Percentiles rank a stretch among this genome's conserved stretches.
Evolutionary conservation across 371 early-diverging fungal species (phyloP).

Genomic region (Rhizomucor pusillus): DNA sequence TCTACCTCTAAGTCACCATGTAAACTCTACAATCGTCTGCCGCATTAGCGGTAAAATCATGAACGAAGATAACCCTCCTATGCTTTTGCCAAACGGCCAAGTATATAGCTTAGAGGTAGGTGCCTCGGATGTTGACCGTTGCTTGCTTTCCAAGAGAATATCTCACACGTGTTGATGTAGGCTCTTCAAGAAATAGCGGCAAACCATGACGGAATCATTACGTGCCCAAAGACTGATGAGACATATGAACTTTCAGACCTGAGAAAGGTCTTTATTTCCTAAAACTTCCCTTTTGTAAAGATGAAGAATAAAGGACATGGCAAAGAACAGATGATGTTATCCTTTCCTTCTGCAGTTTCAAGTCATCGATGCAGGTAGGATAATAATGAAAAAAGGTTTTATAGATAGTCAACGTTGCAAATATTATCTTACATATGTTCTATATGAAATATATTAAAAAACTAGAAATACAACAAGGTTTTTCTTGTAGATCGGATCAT

Average conservation of each 20-base stretch:
- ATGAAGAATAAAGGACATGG: no score
- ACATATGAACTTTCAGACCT: slow-evolving; percentile 61
- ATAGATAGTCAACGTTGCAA: no score
- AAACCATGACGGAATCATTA: slow-evolving; percentile 73
- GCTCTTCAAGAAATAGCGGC: slow-evolving; percentile 81
- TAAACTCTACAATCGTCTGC: slow-evolving; percentile 91
- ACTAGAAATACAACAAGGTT: no score
- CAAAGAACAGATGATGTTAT: no score
- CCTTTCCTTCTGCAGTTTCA: no score
- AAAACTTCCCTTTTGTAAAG: no score
- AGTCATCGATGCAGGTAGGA: no score
- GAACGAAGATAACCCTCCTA: slow-evolving; percentile 93
- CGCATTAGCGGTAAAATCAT: slow-evolving; percentile 84
- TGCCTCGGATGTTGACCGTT: background rate
- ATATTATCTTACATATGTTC: no score
- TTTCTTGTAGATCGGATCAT: no score
- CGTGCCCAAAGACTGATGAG: slow-evolving; percentile 79
- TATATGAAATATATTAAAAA: no score
- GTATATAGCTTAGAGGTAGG: slow-evolving; percentile 83
- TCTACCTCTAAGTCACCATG: slow-evolving; percentile 89
- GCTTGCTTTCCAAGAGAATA: background rate
- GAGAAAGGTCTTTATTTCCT: slow-evolving; percentile 87
- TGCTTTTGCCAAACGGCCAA: slow-evolving; percentile 93
- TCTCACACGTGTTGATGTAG: slow-evolving; percentile 23
- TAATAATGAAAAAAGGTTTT: no score